Evolutionary conservation across 2,329 filamentous ascomycete genomes (phyloP), one percentile per base, ranked within the genome.

Genomic region (Mycosphaerelloides madeirae): DNA sequence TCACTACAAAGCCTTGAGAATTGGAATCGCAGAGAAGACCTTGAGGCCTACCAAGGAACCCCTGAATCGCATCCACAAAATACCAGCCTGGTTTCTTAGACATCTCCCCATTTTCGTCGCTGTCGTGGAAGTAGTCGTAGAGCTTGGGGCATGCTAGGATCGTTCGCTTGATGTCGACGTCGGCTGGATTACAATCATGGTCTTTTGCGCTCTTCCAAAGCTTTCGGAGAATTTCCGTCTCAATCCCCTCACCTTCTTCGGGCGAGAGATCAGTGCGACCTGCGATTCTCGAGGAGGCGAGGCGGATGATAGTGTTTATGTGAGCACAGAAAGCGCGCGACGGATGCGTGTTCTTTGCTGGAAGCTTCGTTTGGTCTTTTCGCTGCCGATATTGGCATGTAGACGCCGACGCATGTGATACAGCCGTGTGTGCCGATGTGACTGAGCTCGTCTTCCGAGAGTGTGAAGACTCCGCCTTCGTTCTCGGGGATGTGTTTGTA

Each of bases 371-470:
- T 25, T 25, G 22, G 44, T 6, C 29, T 22, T 2, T 31, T 31
- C 14, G 15, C 20, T 44, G 35, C 22, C 6, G 9, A 25, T 28
- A 48, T 22, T 12, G 45, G 39, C 1, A 41, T 14, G 20, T 41
- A 48, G 7, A 48, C 14, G 20, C 41, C 41, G 6, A 48, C 36
- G 34, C 20, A 44, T 7, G 41, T 44, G n/a, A 14, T 19, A 31
- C 45, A 48, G 25, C 29, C 18, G 15, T n/a, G 12, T 7, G 45
- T 44, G 29, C 45, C 45, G 25, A 44, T 28, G 7, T 37, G 22
- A n/a, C 7, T 29, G 19, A 43, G 31, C 19, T 25, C 22, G 9
- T 25, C 9, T 5, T 9, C 9, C 22, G 22, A 25, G 22, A 25
- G 9, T 25, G 22, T 25, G 22, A 25, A 9, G 22, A 9, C 9